Base-by-base conservation (phyloP, 345 rosid species). In the Rubroshorea leprosula region DNA sequence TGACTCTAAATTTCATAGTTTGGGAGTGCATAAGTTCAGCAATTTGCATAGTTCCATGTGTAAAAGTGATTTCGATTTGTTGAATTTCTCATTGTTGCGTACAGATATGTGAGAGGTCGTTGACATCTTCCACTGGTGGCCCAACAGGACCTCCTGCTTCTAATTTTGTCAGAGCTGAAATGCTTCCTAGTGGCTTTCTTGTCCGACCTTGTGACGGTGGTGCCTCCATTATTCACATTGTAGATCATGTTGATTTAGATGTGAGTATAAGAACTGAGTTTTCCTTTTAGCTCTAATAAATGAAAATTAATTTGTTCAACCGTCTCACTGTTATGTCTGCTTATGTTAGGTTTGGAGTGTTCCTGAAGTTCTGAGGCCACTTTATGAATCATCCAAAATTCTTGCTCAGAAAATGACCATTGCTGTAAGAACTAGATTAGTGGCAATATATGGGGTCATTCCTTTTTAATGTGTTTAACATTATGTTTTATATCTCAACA, bases 181-280 rank as follows among this genome's bases (percentile, higher is more conserved):
- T 89, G 92, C 77, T 84, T 66, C 86, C 98, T 17, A 92, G 98
- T 59, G 98, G 98, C 58, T 92, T 79, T 57, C 81, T 92, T 26
- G 81, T 89, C 62, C 92, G 98, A 47, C 89, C 96, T 45, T 92
- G 93, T 44, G 98, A 92, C 29, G 98, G 98, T 54, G 96, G 95
- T 68, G 90, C 96, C 56, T 86, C 95, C 61, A 86, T 92, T 58
- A 77, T 92, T 63, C 92, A 92, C 76, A 89, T 92, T 67, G 98
- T 92, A 35, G 98, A 92, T 78, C 98, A 91, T 74, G 81, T 92
- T 74, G 96, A 92, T 66, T 77, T 89, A 53, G 93, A 89, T 79
- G 98, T 92, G 74, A 76, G 98, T 24, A 53, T 26, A 27, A 0
- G 35, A 16, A 51, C 38, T 22, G 8, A 21, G 64, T 25, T 3